phyloP scores from a whole-genome alignment of 2,329 filamentous ascomycete species.

The Didymellaceae sp. region DNA sequence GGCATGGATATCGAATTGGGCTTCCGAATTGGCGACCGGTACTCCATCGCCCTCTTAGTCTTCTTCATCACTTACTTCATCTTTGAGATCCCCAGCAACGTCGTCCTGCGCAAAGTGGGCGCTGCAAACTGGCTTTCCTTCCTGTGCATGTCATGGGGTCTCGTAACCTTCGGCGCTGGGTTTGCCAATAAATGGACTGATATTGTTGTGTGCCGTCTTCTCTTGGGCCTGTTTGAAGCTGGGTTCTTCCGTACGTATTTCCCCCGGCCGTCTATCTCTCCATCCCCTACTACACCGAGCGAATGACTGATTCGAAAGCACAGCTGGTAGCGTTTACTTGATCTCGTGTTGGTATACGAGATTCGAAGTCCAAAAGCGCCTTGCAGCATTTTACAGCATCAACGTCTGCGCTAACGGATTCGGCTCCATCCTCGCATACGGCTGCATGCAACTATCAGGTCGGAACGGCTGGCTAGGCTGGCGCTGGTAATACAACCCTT shows the following conservation, averaged over 20 bases:
- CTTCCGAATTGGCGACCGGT: constrained; percentile 52
- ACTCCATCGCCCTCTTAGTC: constrained; percentile 57
- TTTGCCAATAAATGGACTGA: constrained; percentile 28
- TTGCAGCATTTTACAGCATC: constrained; percentile 59
- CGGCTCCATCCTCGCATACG: constrained; percentile 58
- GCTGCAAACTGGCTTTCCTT: constrained; percentile 32
- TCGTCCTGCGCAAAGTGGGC: constrained; percentile 52
- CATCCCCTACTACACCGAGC: no score
- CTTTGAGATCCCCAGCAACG: constrained; percentile 60
- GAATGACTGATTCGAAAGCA: no score
- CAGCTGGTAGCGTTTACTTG: constrained; percentile 19
- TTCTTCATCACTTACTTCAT: constrained; percentile 62
- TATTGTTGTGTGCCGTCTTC: constrained; percentile 26
- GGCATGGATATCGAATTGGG: constrained; percentile 55
- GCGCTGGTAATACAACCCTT: constrained; percentile 16
- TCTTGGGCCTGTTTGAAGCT: constrained; percentile 33
- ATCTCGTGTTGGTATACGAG: constrained; percentile 53
- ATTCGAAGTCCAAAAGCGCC: constrained; percentile 57
- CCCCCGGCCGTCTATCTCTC: no score
- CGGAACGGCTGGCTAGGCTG: constrained; percentile 19
- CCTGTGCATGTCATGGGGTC: constrained; percentile 29
- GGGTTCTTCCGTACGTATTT: constrained; percentile 19
- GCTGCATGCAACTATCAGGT: constrained; percentile 37
- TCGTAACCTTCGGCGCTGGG: constrained; percentile 25
- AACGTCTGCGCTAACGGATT: constrained; percentile 61